phyloP scores from a whole-genome alignment of 805 yeast genomes.

The Brettanomyces anomalus region DNA sequence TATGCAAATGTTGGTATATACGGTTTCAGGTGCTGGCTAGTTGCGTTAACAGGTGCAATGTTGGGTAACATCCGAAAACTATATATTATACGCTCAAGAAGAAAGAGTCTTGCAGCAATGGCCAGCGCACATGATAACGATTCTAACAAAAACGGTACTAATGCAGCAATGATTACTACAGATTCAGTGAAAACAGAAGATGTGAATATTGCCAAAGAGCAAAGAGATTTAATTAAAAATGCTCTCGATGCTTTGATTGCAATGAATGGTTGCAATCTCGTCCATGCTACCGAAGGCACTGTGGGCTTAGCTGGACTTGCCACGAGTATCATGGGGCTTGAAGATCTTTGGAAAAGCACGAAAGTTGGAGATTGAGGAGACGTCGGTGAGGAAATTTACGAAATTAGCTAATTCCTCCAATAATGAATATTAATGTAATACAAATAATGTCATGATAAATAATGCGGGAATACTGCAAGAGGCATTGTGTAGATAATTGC shows the following conservation, averaged over 20 bases:
- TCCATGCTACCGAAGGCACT: slow-evolving; percentile 64
- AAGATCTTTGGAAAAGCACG: slow-evolving; percentile 57
- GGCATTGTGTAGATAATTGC: too few relatives aligned
- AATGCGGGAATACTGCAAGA: too few relatives aligned
- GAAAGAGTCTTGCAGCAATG: slow-evolving; percentile 20
- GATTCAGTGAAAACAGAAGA: slow-evolving; percentile 22
- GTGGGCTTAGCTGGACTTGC: slow-evolving; percentile 79
- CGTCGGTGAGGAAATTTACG: neutral
- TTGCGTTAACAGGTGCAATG: slow-evolving; percentile 58
- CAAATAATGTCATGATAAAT: too few relatives aligned
- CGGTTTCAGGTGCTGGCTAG: slow-evolving; percentile 69
- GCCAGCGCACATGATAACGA: slow-evolving; percentile 7
- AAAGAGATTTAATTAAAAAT: slow-evolving; percentile 52
- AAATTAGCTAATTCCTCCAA: too few relatives aligned
- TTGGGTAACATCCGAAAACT: slow-evolving; percentile 48
- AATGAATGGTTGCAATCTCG: slow-evolving; percentile 50
- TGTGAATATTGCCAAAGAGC: slow-evolving; percentile 17
- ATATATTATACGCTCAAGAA: slow-evolving; percentile 32
- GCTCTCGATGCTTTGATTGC: slow-evolving; percentile 69
- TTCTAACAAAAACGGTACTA: slow-evolving; percentile 18
- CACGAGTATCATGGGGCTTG: slow-evolving; percentile 71
- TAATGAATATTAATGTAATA: too few relatives aligned
- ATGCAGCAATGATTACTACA: neutral
- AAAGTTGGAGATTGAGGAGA: slow-evolving; percentile 5
- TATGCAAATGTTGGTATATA: slow-evolving; percentile 37